Evolutionary conservation across 495 filamentous ascomycete genomes (phyloP), one percentile per base, ranked within the genome.

Genomic region (Tuber aestivum): DNA sequence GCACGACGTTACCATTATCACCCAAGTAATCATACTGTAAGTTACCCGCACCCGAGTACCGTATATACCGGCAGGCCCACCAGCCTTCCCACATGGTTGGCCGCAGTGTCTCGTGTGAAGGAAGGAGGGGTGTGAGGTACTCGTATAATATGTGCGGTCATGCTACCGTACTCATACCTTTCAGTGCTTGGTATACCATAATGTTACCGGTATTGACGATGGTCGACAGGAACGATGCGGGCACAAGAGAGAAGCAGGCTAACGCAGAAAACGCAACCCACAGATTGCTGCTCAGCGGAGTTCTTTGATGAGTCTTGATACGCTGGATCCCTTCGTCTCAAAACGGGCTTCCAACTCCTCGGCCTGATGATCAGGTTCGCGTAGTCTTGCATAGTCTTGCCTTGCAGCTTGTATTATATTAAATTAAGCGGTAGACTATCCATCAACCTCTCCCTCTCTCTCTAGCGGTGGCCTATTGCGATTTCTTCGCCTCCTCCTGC

Each of bases 401-500:
- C n/a, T 32, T n/a, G 45, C n/a, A 14, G n/a, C 10, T 65, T 65
- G 56, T 7, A 35, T 65, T 65, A 65, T n/a, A n/a, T n/a, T n/a
- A 38, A 12, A 73, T 56, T 70, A 48, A 71, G 70, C 35, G 48
- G 42, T 65, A 35, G 27, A 35, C 56, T 50, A 50, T 23, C 12
- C 48, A 42, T 40, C 35, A 23, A 74, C 38, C 38, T 40, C 38
- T 40, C 38, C 38, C 38, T 40, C 38, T 37, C 48, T 50, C 32
- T 65, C 37, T 69, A 5, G 68, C 3, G 42, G 42, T 16, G 20
- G 3, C 18, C 45, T 74, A 80, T 65, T 83, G 81, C 27, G 78
- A 77, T 74, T 83, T 83, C 84, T 93, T 94, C 87, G 90, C 91
- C 78, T 85, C 82, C 81, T 88, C 87, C 32, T 86, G 84, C 56